Conservation (phyloP, 1,284 basidiomycete genomes). For the Phellopilus nigrolimitatus region DNA sequence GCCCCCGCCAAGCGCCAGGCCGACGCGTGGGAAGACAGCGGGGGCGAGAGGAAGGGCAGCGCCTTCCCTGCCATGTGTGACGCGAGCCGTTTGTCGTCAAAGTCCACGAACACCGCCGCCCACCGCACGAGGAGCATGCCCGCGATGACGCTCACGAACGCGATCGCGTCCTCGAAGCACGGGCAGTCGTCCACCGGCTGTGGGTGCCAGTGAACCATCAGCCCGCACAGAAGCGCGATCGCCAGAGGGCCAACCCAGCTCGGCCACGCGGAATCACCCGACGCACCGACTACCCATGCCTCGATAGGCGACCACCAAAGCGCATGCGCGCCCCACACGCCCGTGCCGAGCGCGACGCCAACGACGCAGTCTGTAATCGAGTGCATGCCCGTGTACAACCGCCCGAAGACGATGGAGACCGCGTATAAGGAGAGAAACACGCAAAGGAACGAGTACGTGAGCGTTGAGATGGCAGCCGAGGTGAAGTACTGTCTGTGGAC, state of each 20-base stretch:
- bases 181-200: slow-evolving; percentile 95
- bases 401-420: slow-evolving; percentile 80
- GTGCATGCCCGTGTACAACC: slow-evolving; percentile 92
- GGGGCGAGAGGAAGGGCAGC: slow-evolving; percentile 28
- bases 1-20: slow-evolving; percentile 42
- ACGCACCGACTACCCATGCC: slow-evolving; percentile 39
- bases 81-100: slow-evolving; percentile 27
- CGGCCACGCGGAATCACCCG: not conserved
- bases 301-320: slow-evolving; percentile 37
- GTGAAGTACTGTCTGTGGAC: slow-evolving; percentile 45
- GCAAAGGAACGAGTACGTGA: slow-evolving; percentile 39
- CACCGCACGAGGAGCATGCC: slow-evolving; percentile 74
- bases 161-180: slow-evolving; percentile 97
- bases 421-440: slow-evolving; percentile 56
- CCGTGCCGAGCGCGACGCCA: slow-evolving; percentile 62
- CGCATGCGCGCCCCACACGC: slow-evolving; percentile 58
- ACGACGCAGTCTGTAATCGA: slow-evolving; percentile 73
- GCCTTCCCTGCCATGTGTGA: slow-evolving; percentile 18
- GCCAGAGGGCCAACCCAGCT: slow-evolving; percentile 55
- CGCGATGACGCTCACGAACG: slow-evolving; percentile 80
- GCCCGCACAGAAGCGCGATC: slow-evolving; percentile 60
- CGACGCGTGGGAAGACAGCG: slow-evolving; percentile 44
- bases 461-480: slow-evolving; percentile 36
- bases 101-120: slow-evolving; percentile 39
- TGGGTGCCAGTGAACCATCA: slow-evolving; percentile 84